Conservation (phyloP, 352 stramenopile genomes). For the Phytophthora sp. region DNA sequence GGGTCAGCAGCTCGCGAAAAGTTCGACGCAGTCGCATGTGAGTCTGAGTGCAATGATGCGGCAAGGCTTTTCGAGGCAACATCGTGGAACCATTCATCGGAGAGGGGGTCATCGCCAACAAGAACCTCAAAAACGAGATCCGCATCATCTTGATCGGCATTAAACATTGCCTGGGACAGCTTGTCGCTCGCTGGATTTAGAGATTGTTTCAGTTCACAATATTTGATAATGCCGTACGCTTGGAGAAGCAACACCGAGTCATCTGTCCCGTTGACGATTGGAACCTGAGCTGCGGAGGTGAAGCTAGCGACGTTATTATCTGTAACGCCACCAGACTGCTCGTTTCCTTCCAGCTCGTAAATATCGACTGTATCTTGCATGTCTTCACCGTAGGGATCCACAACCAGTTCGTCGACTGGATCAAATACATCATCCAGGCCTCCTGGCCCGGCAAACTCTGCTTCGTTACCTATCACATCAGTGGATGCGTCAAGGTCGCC, state of each 20-base stretch:
- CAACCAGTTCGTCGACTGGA: constrained; percentile 37
- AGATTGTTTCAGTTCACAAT: constrained; percentile 47
- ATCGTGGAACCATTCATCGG: constrained; percentile 54
- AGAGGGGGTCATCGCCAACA: constrained; percentile 40
- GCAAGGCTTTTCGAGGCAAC: constrained; percentile 11
- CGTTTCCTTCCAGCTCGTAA: neutral
- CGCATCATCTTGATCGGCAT: constrained; percentile 45
- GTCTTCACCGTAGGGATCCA: neutral
- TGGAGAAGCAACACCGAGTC: constrained; percentile 39
- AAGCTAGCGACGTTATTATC: neutral
- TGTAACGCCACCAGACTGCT: neutral
- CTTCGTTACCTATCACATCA: too few relatives aligned
- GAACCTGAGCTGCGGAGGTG: constrained; percentile 1
- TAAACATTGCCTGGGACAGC: constrained; percentile 43
- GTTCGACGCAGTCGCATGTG: constrained; percentile 1
- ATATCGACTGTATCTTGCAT: constrained; percentile 9
- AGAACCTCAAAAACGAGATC: constrained; percentile 54
- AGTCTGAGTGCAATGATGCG: neutral
- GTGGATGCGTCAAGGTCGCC: neutral
- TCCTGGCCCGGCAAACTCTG: constrained; percentile 32
- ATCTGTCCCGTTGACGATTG: neutral
- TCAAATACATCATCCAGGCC: constrained; percentile 37
- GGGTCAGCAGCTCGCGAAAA: neutral
- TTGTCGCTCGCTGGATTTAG: constrained; percentile 34
- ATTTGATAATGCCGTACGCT: constrained; percentile 48